A percentile compares a stretch with the other conserved stretches of the same genome.
Conservation (phyloP, 2,329 filamentous ascomycete species). For the Colletotrichum aenigma region DNA sequence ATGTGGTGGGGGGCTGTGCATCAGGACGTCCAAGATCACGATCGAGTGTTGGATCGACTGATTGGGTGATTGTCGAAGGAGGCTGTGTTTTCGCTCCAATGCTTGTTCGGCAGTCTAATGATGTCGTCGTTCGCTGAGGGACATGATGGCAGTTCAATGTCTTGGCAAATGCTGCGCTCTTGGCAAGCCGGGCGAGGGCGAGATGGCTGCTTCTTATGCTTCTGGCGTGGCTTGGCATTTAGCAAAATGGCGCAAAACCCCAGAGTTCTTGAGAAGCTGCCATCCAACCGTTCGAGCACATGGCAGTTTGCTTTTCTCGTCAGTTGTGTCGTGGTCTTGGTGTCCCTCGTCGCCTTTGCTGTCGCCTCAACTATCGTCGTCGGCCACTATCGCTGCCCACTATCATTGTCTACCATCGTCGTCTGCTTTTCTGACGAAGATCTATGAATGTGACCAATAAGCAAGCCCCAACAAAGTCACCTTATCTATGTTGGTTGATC, state of each 20-base stretch:
- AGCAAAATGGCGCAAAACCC: not conserved
- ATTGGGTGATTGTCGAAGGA: not conserved
- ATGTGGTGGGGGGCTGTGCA: not conserved
- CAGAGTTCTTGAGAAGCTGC: not conserved
- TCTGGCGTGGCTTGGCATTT: not conserved
- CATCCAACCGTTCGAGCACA: conserved; percentile 4
- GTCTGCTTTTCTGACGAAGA: not conserved
- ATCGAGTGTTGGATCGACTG: not conserved
- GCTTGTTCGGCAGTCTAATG: not conserved
- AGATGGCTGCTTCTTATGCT: conserved; percentile 6
- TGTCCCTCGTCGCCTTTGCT: not conserved
- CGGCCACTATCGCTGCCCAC: too few species aligned
- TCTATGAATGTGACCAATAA: not conserved
- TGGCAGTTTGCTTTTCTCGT: not conserved
- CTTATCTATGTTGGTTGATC: not conserved
- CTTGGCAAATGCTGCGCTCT: conserved; percentile 3
- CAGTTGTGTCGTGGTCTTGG: not conserved
- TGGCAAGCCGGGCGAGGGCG: not conserved
- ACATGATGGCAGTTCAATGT: not conserved
- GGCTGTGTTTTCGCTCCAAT: not conserved
- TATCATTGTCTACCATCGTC: not conserved
- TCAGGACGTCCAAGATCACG: not conserved
- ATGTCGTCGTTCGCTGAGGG: not conserved
- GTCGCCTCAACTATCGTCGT: not conserved
- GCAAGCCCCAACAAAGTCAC: not conserved